Base-by-base conservation (phyloP, 257 asterid genomes). In the Primulina tabacum region DNA sequence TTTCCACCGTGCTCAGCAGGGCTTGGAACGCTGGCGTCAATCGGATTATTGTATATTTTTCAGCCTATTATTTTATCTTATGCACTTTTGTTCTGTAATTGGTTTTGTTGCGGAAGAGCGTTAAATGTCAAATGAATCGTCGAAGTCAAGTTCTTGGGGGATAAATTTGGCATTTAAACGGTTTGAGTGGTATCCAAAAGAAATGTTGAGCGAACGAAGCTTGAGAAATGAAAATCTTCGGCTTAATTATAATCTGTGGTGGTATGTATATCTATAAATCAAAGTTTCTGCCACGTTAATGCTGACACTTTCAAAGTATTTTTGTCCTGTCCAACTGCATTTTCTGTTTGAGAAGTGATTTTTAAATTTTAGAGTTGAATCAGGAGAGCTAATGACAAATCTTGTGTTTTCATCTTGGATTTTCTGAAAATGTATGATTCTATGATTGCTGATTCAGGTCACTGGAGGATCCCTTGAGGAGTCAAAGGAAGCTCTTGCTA, bases 11-110 rank as follows among this genome's bases (percentile, higher is more conserved):
- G 62, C 85, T 93, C 66, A 81, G 71, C 80, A 86, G 99, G 86
- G 99, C 99, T 71, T 93, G 99, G 97, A 78, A 77, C 74, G 91
- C 99, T 32, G 97, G 99, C 37, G 96, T 90, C 58, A 95, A 93
- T 68, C 88, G 97, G 73, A 89, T 93, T 35, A 86, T 93, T 32
- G 99, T 93, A 80, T 80, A 28, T 74, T 26, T 61, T 63, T 69
- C 74, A 37, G 24, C 32, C 79, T 47, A 20, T 33, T 24, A 24
- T 6, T 33, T 5, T 16, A 29, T 69, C 30, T 60, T 59, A 56
- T 79, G 53, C 1, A 4, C 7, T 52, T 43, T 71, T 35, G 2
- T 18, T 64, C 67, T 40, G 17, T 67, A 30, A 56, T 71, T 64
- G 33, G n/a, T 60, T 32, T 72, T 67, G 33, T 66, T 76, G 58